Base-by-base conservation (phyloP, 352 stramenopile species). In the Pythium myriotylum region DNA sequence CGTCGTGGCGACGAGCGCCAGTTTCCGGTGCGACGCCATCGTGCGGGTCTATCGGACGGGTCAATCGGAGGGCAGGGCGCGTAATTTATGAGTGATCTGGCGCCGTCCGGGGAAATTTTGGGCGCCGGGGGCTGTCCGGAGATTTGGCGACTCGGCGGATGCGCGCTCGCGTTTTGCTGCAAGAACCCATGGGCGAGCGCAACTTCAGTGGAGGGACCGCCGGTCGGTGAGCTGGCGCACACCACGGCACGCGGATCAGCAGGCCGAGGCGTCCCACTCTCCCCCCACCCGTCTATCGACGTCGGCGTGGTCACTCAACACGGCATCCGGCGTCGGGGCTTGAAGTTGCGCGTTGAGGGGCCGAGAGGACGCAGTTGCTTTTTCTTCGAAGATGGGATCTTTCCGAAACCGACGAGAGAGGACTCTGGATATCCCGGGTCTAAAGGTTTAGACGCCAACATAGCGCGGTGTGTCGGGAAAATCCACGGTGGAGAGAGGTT, bases 231-330 rank as follows among this genome's bases (percentile, higher is more conserved):
- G 19, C 48, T 41, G 29, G 47, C 37, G 17, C 37, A 43, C 37
- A 43, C 13, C 5, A 6, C 37, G 29, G 13, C 17, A 20, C 17
- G 37, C 37, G 42, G 47, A 54, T 42, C 47, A 54, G 47, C 47
- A 43, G 5, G n/a, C 37, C 5, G 5, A 6, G 5, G 3, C 4
- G 27, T 60, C 24, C 53, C 53, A 60, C 53, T 60, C 19, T 60
- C 53, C 52, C 41, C 3, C 53, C 53, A 60, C 53, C 53, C 52
- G 53, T 60, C 52, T 60, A 52, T 60, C n/a, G n/a, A 16, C 27
- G 37, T 16, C 13, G 33, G 13, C 37, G n/a, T 4, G n/a, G 37
- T 43, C 37, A 43, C 13, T 19, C 13, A 17, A 43, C 37, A 20
- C 37, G 17, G 37, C 13, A 20, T 43, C 17, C 37, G 17, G 17